Evolutionary conservation across 371 early-diverging fungal genomes (phyloP), one percentile per base, ranked within the genome.

Genomic region (Rhizomucor pusillus): DNA sequence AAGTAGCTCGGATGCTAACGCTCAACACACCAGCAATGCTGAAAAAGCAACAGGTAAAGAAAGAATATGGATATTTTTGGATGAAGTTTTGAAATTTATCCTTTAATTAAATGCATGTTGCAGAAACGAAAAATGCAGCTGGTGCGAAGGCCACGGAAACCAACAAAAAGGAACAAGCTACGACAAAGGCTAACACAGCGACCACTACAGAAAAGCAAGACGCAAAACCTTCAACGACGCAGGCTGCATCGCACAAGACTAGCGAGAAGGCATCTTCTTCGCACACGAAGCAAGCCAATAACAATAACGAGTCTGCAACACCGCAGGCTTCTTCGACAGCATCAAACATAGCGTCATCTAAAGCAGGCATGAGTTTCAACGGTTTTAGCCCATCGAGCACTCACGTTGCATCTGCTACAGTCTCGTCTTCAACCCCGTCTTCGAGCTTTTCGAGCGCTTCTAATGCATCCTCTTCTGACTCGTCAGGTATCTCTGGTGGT

Each of bases 401-500:
- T 3, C 29, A 29, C 24, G 4, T 24, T 4, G 40, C 39, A 29
- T 13, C 39, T 13, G 40, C 22, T 0, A 12, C 50, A 43, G 18
- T 29, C 14, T 9, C 52, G 6, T 41, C 52, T 14, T 5, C 25
- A 13, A 22, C 47, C 16, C 23, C 40, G 1, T 1, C 43, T 29
- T 33, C 55, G 9, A 22, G 29, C 11, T 25, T 47, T 9, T 46
- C 34, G 1, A 49, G 48, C 12, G 19, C 48, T 22, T 12, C 37
- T 19, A 43, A 48, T 34, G 19, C 33, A 14, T 18, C 39, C 12
- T 14, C 5, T 24, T 6, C 18, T 12, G 16, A 41, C n/a, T 33
- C 43, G 6, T 56, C 56, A 4, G 57, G 57, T 29, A 18, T 57
- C 19, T 57, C 57, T 14, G 52, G 57, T 5, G 57, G 57, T 51